Base-by-base conservation (phyloP, 495 filamentous ascomycete species). In the Cladorrhinum samala region DNA sequence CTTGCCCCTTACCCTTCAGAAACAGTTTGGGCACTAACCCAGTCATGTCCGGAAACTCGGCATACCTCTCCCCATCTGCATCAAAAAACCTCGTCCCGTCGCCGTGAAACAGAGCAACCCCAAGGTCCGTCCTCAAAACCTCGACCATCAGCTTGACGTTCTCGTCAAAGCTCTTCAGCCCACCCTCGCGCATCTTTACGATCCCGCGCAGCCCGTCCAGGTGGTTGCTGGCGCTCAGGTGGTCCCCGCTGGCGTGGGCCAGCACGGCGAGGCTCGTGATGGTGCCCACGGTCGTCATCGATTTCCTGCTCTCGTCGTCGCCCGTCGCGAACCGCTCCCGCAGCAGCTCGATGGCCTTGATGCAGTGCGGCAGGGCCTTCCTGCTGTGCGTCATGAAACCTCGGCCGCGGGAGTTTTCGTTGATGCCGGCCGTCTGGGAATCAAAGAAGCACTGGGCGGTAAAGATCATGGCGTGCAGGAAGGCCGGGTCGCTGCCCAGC, bases 391-490 rank as follows among this genome's bases (percentile, higher is more conserved):
- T 33, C 5, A 5, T 33, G 11, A 33, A 33, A 33, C 27, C 27
- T 6, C 27, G 11, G 6, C 27, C 5, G 6, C 9, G 25, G 9
- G 25, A 21, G 43, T n/a, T n/a, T n/a, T n/a, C n/a, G n/a, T n/a
- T n/a, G n/a, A n/a, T n/a, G n/a, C n/a, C 13, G 45, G 8, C 14
- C 16, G 43, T 40, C 9, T 52, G 19, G 5, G 46, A 19, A 42
- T 61, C 59, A 43, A 71, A 71, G 47, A 69, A 75, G 41, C 50
- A 49, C 39, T 69, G 64, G 8, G 68, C 54, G 0, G 60, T 63
- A 50, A 68, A 69, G n/a, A 67, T 59, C 55, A 68, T 67, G 42
- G 66, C 54, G 51, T 74, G 68, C 2, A 76, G 63, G 42, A 68
- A 76, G 24, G 66, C 68, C 9, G 65, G 49, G 44, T 76, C 69